Percentiles rank a stretch among this genome's conserved stretches.
Conservation (phyloP, 352 stramenopile species). For the Phytopythium vexans region DNA sequence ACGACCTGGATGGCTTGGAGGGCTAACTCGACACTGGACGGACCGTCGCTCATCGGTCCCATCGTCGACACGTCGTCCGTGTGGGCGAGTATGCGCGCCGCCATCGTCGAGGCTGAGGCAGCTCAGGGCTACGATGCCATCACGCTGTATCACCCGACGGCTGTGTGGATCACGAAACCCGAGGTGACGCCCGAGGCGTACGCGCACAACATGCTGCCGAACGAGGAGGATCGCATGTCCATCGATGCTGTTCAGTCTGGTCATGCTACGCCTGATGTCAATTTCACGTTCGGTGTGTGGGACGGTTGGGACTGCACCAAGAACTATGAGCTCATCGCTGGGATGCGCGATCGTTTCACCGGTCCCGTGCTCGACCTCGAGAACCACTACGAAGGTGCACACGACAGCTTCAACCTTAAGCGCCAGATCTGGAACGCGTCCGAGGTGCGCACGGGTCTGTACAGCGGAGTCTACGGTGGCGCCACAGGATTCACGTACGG, state of each 20-base stretch:
- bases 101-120: conserved; percentile 7
- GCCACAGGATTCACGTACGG: too few species aligned
- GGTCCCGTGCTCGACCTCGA: too few species aligned
- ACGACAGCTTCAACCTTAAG: too few species aligned
- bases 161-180: conserved; percentile 8
- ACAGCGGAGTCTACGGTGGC: too few species aligned
- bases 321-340: conserved; percentile 15
- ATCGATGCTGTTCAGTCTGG: conserved; percentile 13
- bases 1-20: too few species aligned
- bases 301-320: conserved; percentile 9
- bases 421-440: too few species aligned
- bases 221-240: conserved; percentile 11
- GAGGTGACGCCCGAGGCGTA: conserved; percentile 11
- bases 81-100: conserved; percentile 12
- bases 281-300: conserved; percentile 6
- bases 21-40: too few species aligned
- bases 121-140: conserved; percentile 12
- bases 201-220: conserved; percentile 12
- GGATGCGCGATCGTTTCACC: conserved; percentile 10
- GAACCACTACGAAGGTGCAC: too few species aligned
- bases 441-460: too few species aligned
- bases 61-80: conserved; percentile 14
- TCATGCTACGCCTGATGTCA: conserved; percentile 4
- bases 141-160: conserved; percentile 14
- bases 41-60: conserved; percentile 4